Evolutionary conservation across 768 basidiomycete genomes (phyloP).

Genomic region (Xerocomellus chrysenteron): DNA sequence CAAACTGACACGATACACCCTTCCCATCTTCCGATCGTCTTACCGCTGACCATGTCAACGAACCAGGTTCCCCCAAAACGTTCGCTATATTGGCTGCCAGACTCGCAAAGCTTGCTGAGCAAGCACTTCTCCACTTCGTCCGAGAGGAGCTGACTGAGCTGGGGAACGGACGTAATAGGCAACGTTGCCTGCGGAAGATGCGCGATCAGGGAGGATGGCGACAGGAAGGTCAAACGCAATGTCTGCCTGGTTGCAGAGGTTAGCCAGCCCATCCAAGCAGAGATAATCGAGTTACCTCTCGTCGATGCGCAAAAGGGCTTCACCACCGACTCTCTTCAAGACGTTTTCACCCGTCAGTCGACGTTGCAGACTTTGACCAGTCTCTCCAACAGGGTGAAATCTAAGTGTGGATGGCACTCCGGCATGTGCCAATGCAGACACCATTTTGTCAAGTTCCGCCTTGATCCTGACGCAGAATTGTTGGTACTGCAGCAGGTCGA

Average conservation of each 20-base stretch:
- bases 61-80: conserved; percentile 65
- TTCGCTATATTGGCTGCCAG: conserved; percentile 58
- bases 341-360: conserved; percentile 44
- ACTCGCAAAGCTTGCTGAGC: conserved; percentile 64
- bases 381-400: conserved; percentile 67
- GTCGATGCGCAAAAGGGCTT: conserved; percentile 69
- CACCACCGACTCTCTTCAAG: conserved; percentile 58
- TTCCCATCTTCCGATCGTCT: conserved; percentile 74
- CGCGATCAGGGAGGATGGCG: conserved; percentile 75
- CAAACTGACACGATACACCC: conserved; percentile 67
- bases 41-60: conserved; percentile 65
- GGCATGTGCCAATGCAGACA: conserved; percentile 45
- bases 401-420: conserved; percentile 58
- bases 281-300: conserved; percentile 45
- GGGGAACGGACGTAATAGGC: conserved; percentile 69
- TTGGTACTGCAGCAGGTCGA: conserved; percentile 78
- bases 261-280: background rate
- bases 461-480: conserved; percentile 67
- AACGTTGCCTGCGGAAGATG: conserved; percentile 81
- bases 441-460: conserved; percentile 53
- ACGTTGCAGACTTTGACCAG: conserved; percentile 54
- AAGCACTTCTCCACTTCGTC: conserved; percentile 78
- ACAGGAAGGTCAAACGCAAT: conserved; percentile 69
- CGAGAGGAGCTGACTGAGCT: conserved; percentile 68
- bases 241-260: conserved; percentile 51